Base-by-base conservation (phyloP, 2,329 filamentous ascomycete species). In the Hypoxylon sp. region DNA sequence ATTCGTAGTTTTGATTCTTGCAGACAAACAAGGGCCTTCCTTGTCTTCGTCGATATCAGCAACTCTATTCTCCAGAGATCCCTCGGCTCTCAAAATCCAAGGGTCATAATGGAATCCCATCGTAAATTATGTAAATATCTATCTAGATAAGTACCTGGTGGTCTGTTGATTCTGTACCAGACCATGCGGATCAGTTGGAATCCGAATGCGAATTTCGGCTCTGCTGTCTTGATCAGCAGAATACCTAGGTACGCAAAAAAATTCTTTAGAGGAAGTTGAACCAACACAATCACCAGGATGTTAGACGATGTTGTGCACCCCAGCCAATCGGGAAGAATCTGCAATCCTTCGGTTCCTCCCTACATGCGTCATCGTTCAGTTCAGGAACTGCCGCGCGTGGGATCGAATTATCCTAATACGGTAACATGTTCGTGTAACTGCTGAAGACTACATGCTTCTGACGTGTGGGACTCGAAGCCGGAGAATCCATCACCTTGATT, bases 341-440 rank as follows among this genome's bases (percentile, higher is more conserved):
- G 13, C 17, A 19, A 54, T 54, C 51, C 51, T 42, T 54, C 51
- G 35, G 13, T 54, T 54, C 33, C 33, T 42, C 35, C 29, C 37
- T 54, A 26, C 51, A 42, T 54, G 33, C 37, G 22, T n/a, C 19
- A 39, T 22, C 33, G 13, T 26, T 39, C 33, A n/a, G 13, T 26
- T 39, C 33, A n/a, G 37, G 33, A 54, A 53, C 10, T 39, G 33
- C 24, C 33, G 37, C 31, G 31, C 51, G 35, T 39, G 11, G n/a
- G 19, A 11, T 26, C 33, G 33, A 54, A n/a, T 39, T 54, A 42
- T 19, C 37, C 37, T 42, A 42, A 42, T 42, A 9, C 37, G 37
- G 37, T 42, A 42, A 42, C 14, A 17, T 42, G n/a, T 17, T 17
- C 3, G 6, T 42, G 37, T 42, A 42, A 42, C 37, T 17, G n/a